Conservation (phyloP, 164 flowering plant genomes). For the Houttuynia cordata region DNA sequence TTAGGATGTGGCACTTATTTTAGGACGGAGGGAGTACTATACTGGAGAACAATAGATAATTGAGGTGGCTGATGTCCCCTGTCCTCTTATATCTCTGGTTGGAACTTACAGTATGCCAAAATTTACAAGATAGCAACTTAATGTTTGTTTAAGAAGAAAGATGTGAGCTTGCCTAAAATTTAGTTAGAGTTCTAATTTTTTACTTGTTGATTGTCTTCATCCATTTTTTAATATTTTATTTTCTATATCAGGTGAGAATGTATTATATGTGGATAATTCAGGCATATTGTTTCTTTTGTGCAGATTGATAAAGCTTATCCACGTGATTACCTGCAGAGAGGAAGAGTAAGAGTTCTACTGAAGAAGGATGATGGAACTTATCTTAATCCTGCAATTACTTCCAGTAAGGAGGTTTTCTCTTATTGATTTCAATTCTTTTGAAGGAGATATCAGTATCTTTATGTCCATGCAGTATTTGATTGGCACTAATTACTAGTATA, state of each 20-base stretch:
- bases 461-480: no score
- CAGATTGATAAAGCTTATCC: constrained; percentile 91
- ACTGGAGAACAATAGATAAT: not conserved
- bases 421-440: not conserved
- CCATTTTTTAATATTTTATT: not conserved
- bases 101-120: no score
- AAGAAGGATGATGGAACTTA: constrained; percentile 74
- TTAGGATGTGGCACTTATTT: no score
- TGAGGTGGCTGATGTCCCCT: not conserved
- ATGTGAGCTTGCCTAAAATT: no score
- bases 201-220: not conserved
- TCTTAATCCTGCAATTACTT: constrained; percentile 53
- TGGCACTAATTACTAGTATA: not conserved
- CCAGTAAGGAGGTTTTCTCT: constrained; percentile 42
- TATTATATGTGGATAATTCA: not conserved
- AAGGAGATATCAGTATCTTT: no score
- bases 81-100: no score
- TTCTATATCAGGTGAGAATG: no score
- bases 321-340: constrained; percentile 85
- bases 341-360: constrained; percentile 76
- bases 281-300: not conserved
- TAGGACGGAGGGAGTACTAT: no score
- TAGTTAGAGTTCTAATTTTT: no score
- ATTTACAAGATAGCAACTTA: no score
- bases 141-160: no score